These are phyloP conservation scores for Blastocladiella emersonii DNA, from an alignment of 371 early-diverging fungal genomes.

Conservation along the genomic window DNA sequence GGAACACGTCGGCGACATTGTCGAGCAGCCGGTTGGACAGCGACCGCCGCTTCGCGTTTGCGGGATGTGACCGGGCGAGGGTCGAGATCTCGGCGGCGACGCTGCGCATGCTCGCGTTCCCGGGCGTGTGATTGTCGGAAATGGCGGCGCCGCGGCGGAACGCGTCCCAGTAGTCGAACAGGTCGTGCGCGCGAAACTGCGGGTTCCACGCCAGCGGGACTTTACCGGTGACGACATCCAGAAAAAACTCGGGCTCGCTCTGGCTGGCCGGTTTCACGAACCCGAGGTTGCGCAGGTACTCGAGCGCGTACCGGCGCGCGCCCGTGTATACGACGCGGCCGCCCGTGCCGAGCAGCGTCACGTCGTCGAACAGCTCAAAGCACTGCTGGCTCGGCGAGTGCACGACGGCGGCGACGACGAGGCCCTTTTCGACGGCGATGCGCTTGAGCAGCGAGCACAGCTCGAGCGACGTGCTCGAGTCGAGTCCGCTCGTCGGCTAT, in stretches of 20 bases:
- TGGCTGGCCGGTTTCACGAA: constrained; percentile 36
- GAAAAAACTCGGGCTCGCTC: constrained; percentile 44
- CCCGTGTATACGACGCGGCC: constrained; percentile 49
- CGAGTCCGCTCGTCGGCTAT: constrained; percentile 24
- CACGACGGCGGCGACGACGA: constrained; percentile 56
- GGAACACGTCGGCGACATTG: neutral
- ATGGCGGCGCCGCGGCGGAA: neutral
- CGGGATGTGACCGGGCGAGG: neutral
- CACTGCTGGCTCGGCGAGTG: constrained; percentile 57
- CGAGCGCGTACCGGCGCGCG: constrained; percentile 20
- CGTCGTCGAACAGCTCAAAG: constrained; percentile 45
- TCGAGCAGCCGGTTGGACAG: neutral
- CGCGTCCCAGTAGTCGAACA: constrained; percentile 9
- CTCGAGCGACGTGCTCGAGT: constrained; percentile 51
- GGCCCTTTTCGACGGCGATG: constrained; percentile 36
- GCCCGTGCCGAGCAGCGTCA: constrained; percentile 48
- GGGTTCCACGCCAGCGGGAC: constrained; percentile 6
- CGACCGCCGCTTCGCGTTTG: neutral
- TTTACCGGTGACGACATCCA: constrained; percentile 19
- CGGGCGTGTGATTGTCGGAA: neutral
- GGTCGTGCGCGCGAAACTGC: constrained; percentile 6
- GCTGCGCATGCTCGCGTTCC: neutral
- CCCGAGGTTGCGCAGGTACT: constrained; percentile 40
- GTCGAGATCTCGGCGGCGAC: neutral
- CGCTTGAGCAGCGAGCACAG: constrained; percentile 40